Evolutionary conservation across 495 filamentous ascomycete genomes (phyloP).

Genomic region (Penicillium alfredii): DNA sequence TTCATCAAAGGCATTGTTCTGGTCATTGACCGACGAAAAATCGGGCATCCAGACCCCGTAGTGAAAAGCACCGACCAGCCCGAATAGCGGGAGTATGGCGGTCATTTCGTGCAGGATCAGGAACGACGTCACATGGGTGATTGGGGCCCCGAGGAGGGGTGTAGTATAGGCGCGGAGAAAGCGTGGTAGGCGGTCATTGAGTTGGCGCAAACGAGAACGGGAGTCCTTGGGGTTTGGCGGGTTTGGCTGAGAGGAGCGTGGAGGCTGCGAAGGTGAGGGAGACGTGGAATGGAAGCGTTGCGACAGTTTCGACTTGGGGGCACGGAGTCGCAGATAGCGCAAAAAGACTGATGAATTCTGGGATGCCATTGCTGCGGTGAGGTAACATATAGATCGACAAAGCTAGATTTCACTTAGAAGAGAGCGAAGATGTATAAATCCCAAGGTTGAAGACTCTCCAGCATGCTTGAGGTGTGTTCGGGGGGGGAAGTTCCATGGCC

Average conservation of each 20-base stretch:
- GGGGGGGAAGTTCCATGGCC: too few species aligned
- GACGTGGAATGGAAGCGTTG: conserved; percentile 24
- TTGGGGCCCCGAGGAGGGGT: conserved; percentile 65
- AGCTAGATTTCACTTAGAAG: too few species aligned
- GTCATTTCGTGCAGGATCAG: conserved; percentile 88
- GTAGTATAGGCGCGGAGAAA: conserved; percentile 61
- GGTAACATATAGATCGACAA: too few species aligned
- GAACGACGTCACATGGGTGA: conserved; percentile 80
- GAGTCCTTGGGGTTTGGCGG: conserved; percentile 24
- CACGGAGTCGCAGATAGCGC: conserved; percentile 12
- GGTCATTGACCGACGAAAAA: conserved; percentile 43
- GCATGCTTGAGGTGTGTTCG: too few species aligned
- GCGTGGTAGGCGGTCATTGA: conserved; percentile 53
- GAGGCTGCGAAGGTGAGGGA: conserved; percentile 15
- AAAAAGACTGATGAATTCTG: conserved; percentile 12
- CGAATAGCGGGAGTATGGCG: conserved; percentile 72
- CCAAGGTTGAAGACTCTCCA: too few species aligned
- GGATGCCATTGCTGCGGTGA: too few species aligned
- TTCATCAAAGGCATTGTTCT: conserved; percentile 41
- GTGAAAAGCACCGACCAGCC: conserved; percentile 71
- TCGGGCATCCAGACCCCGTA: conserved; percentile 60
- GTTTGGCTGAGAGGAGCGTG: conserved; percentile 8
- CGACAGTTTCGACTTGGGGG: conserved; percentile 6
- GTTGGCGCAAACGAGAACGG: conserved; percentile 47
- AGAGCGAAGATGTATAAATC: too few species aligned